Evolutionary conservation across 192 early-diverging fungal genomes (phyloP).

Genomic region (Backusella morwellensis): DNA sequence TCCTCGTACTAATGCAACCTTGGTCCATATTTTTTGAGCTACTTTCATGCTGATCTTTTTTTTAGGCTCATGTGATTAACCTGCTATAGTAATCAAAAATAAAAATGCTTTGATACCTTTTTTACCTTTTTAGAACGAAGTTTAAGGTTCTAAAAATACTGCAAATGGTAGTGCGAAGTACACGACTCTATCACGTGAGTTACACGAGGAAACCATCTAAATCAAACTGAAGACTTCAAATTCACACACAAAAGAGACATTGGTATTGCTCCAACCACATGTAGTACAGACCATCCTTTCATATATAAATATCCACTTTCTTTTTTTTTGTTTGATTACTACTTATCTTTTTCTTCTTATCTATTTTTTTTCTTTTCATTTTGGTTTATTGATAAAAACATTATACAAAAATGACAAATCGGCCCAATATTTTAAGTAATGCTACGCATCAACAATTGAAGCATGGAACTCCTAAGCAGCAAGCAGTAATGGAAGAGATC

Average conservation of each 20-base stretch:
- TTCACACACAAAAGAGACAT: constrained; percentile 2
- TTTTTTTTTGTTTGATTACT: neutral
- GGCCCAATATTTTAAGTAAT: neutral
- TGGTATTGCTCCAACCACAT: neutral
- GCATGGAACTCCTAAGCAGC: neutral
- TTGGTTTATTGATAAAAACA: neutral
- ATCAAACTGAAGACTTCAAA: neutral
- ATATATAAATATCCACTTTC: neutral
- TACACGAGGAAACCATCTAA: neutral
- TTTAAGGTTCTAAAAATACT: neutral
- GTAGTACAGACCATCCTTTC: neutral
- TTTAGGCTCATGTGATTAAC: neutral
- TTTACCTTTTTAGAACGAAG: neutral
- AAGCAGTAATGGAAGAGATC: constrained; percentile 1
- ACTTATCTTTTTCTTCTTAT: neutral
- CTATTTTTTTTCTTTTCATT: neutral
- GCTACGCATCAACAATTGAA: neutral
- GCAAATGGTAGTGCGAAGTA: neutral
- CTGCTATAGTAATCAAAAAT: constrained; percentile 1
- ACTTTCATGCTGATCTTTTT: neutral
- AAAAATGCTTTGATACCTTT: neutral
- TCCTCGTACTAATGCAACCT: neutral
- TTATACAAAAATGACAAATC: neutral
- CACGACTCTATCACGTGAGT: neutral
- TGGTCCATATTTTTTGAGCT: neutral